These are phyloP conservation scores for Colletotrichum echinochloae DNA, from an alignment of 2,329 filamentous ascomycete genomes.

Conservation along the genomic window DNA sequence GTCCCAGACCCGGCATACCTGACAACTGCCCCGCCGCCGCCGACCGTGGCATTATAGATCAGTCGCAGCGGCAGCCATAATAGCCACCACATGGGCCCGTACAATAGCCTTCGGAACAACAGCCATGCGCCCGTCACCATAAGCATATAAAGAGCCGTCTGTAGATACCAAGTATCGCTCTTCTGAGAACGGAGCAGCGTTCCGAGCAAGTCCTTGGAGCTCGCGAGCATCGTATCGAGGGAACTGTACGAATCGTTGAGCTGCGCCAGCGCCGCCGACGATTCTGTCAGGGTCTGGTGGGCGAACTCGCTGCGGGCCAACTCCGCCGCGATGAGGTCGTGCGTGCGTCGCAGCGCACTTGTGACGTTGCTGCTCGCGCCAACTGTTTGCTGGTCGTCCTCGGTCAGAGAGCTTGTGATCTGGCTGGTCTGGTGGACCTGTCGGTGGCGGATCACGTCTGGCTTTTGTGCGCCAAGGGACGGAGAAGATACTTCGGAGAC, in stretches of 20 bases:
- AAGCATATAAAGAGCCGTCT: constrained; percentile 88
- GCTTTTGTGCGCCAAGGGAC: constrained; percentile 43
- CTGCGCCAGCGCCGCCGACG: constrained; percentile 82
- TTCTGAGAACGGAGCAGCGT: constrained; percentile 90
- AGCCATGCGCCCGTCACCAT: constrained; percentile 85
- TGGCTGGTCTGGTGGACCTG: constrained; percentile 45
- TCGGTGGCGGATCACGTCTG: constrained; percentile 44
- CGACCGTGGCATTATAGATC: constrained; percentile 69
- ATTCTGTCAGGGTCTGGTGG: constrained; percentile 87
- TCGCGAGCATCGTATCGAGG: constrained; percentile 81
- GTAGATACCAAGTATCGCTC: constrained; percentile 97
- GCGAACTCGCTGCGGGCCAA: constrained; percentile 90
- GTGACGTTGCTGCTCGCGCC: constrained; percentile 88
- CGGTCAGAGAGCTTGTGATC: constrained; percentile 57
- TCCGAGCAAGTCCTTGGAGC: constrained; percentile 79
- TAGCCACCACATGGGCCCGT: constrained; percentile 91
- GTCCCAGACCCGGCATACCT: constrained; percentile 44
- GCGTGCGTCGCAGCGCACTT: constrained; percentile 83
- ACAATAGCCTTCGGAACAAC: constrained; percentile 84
- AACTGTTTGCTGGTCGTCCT: constrained; percentile 78
- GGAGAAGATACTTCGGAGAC: constrained; percentile 50
- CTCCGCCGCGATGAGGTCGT: constrained; percentile 87
- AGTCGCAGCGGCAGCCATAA: constrained; percentile 84
- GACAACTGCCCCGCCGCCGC: constrained; percentile 66
- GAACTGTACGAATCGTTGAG: constrained; percentile 85